Base-by-base conservation (phyloP, 2,329 filamentous ascomycete species). In the Blastomyces gilchristii region DNA sequence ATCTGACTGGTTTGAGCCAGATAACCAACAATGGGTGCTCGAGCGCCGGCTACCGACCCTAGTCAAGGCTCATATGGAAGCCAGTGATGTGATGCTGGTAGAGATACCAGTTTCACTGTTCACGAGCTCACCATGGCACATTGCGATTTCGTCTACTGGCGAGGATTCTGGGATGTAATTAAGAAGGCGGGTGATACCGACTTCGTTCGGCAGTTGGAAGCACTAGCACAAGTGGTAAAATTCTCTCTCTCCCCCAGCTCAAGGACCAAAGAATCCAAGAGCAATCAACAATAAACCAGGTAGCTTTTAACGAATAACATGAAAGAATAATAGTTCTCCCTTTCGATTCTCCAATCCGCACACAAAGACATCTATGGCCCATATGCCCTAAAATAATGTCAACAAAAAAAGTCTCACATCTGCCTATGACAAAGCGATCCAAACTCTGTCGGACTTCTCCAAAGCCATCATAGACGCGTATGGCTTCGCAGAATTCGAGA, bases 71-170 rank as follows among this genome's bases (percentile, higher is more conserved):
- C 69, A 70, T 62, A 63, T 70, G 28, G 64, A 67, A 43, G 68
- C 68, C 39, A 68, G 63, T 18, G 47, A 63, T 14, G 63, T 18
- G 47, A 63, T 14, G 54, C 52, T 12, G 66, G 65, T 6, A 66
- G 63, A 28, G 69, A 70, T 53, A 70, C 68, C 9, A 69, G 67
- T 57, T 70, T 68, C 54, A 63, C 65, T n/a, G 63, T 63, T 3
- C 67, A 68, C 58, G 63, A 65, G n/a, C 62, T 70, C 8, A 70
- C 69, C 25, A 70, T 70, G 69, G 69, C 69, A 12, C 68, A 70
- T 62, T 65, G 66, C 22, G 69, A 70, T 58, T 68, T 65, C 47
- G 47, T 65, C 39, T 70, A 70, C 54, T 70, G 68, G 68, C 60
- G 65, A 39, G 65, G 67, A 2, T 65, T 70, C 25, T 66, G 65